Evolutionary conservation across 1,139 yeast genomes (phyloP).

Genomic region (Yamadazyma trypodendri): DNA sequence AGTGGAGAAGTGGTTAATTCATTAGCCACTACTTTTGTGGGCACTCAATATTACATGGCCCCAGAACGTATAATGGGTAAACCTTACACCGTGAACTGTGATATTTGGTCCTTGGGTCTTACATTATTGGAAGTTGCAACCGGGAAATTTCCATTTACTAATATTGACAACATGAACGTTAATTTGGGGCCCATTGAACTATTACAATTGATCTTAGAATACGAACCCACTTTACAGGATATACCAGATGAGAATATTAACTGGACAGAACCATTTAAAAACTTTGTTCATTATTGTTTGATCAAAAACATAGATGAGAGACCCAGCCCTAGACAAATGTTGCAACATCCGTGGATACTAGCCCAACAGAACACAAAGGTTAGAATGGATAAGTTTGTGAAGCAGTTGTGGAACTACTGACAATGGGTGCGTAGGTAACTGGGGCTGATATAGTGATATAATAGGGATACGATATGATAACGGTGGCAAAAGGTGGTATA

Average conservation of each 20-base stretch:
- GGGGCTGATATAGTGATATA: not conserved
- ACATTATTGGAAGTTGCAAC: constrained; percentile 90
- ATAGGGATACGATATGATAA: no score
- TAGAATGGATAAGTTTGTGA: constrained; percentile 83
- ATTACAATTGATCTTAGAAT: constrained; percentile 74
- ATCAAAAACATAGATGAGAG: constrained; percentile 77
- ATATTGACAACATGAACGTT: constrained; percentile 21
- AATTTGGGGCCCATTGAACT: constrained; percentile 78
- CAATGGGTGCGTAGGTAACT: not conserved
- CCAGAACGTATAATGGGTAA: constrained; percentile 96
- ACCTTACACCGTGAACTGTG: constrained; percentile 91
- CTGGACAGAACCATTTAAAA: constrained; percentile 85
- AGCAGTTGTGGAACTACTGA: constrained; percentile 64
- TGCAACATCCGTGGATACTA: constrained; percentile 86
- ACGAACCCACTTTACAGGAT: constrained; percentile 74
- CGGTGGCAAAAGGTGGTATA: no score
- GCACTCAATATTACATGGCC: constrained; percentile 97
- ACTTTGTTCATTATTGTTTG: constrained; percentile 76
- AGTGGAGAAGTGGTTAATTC: constrained; percentile 96
- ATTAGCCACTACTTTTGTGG: constrained; percentile 92
- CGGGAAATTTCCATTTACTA: constrained; percentile 69
- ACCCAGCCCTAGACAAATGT: constrained; percentile 91
- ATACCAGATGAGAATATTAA: constrained; percentile 71
- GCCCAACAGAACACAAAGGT: constrained; percentile 72
- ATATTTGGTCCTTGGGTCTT: constrained; percentile 93